A percentile compares a stretch with the other conserved stretches of the same genome.
These are phyloP conservation scores for Periconia sp. DNA, from an alignment of 2,329 filamentous ascomycete species.

Conservation along the genomic window DNA sequence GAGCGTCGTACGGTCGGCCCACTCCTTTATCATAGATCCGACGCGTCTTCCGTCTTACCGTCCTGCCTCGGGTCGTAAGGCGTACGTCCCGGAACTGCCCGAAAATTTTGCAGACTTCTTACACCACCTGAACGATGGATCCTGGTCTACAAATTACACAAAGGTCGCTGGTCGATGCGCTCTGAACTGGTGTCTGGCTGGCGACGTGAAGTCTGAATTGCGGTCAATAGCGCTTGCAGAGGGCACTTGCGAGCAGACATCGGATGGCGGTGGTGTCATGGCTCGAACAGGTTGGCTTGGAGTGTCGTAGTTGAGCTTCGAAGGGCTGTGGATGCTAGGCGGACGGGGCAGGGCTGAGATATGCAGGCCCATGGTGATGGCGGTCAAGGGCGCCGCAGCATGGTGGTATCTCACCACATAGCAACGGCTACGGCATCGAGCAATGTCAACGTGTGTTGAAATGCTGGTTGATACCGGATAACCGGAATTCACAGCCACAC, in stretches of 20 bases:
- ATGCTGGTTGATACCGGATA: no score
- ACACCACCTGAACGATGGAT: conserved; percentile 15
- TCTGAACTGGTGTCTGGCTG: conserved; percentile 11
- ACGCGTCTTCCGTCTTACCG: conserved; percentile 16
- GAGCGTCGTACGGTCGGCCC: background rate
- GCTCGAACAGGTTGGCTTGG: conserved; percentile 29
- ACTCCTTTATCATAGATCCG: background rate
- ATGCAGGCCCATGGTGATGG: conserved; percentile 25
- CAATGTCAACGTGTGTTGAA: no score
- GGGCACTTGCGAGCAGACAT: conserved; percentile 15
- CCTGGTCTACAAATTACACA: conserved; percentile 13
- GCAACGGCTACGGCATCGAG: no score
- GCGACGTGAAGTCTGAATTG: no score
- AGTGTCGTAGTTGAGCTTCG: conserved; percentile 24
- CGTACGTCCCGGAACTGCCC: conserved; percentile 18
- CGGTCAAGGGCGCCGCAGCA: conserved; percentile 40
- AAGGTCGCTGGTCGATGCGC: conserved; percentile 5
- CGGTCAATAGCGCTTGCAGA: conserved; percentile 22
- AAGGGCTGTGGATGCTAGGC: conserved; percentile 42
- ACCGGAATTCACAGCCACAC: no score
- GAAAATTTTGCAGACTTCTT: conserved; percentile 20
- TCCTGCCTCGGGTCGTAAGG: conserved; percentile 11
- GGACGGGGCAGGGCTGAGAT: conserved; percentile 36
- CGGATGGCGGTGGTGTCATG: conserved; percentile 36
- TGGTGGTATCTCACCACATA: no score